Evolutionary conservation across 495 filamentous ascomycete genomes (phyloP).

Genomic region (Sabuloglossum arenarium): DNA sequence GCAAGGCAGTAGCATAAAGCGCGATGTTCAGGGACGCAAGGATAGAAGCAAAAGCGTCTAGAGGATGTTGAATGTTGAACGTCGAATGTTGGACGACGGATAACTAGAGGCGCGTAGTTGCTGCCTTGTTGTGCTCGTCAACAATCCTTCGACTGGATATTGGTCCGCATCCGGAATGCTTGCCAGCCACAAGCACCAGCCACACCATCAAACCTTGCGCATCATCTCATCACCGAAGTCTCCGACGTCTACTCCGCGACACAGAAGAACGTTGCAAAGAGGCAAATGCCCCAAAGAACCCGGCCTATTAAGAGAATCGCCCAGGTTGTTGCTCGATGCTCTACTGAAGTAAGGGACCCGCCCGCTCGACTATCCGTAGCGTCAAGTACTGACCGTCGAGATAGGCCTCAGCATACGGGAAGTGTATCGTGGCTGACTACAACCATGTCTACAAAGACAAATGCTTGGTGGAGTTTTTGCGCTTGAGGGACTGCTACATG

Average conservation of each 20-base stretch:
- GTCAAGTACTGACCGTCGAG: background rate
- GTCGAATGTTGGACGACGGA: background rate
- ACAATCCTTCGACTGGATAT: background rate
- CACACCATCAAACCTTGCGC: background rate
- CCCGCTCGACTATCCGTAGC: background rate
- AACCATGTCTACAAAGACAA: constrained; percentile 81
- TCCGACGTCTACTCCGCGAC: too few relatives aligned
- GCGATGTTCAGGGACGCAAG: background rate
- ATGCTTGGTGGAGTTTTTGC: constrained; percentile 70
- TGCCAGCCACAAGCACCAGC: background rate
- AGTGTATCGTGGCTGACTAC: constrained; percentile 82
- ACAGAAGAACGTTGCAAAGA: too few relatives aligned
- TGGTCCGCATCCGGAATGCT: background rate
- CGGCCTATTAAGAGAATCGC: constrained; percentile 84
- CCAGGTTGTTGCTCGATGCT: constrained; percentile 61
- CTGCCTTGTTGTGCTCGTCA: background rate
- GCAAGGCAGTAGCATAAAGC: background rate
- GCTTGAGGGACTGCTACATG: constrained; percentile 70
- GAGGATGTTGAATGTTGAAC: background rate
- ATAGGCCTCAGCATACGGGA: constrained; percentile 71
- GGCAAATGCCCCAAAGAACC: constrained; percentile 10
- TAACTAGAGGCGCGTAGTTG: background rate
- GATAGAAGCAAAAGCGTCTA: background rate
- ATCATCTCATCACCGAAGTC: too few relatives aligned
- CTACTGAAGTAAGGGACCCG: constrained; percentile 40